Percentiles rank a stretch among this genome's conserved stretches.
These are phyloP conservation scores for Ambrosia trifida DNA, from an alignment of 129 eudicot genomes.

Conservation along the genomic window DNA sequence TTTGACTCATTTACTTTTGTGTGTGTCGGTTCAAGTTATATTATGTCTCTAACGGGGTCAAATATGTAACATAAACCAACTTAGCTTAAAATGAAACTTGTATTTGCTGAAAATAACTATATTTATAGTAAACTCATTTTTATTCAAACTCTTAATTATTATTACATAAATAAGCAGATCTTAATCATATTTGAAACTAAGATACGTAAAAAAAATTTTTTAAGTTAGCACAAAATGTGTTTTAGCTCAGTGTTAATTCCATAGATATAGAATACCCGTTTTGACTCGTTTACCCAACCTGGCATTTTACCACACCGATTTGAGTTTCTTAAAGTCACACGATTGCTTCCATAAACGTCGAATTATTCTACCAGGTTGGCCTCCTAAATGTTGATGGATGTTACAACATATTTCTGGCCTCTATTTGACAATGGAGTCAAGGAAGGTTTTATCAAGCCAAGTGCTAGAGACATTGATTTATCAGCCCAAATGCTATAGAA, in stretches of 20 bases:
- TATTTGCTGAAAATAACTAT: neutral
- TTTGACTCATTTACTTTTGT: neutral
- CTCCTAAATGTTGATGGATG: conserved; percentile 90
- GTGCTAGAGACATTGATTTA: conserved; percentile 72
- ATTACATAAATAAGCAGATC: neutral
- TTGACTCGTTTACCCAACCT: neutral
- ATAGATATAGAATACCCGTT: neutral
- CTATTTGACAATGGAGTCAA: conserved; percentile 91
- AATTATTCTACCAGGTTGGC: conserved; percentile 59
- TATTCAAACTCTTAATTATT: neutral
- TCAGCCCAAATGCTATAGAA: conserved; percentile 82
- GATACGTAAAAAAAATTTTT: neutral
- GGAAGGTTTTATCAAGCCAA: conserved; percentile 89
- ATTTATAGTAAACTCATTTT: neutral
- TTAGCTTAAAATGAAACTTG: neutral
- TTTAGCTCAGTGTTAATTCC: neutral
- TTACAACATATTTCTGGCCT: conserved; percentile 72
- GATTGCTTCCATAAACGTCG: conserved; percentile 13
- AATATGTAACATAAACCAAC: neutral
- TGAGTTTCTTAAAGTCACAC: neutral
- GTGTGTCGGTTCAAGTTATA: neutral
- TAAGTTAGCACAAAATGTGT: neutral
- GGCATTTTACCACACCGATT: neutral
- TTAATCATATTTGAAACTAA: neutral
- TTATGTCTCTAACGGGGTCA: neutral